A percentile compares a stretch with the other conserved stretches of the same genome.
Conservation (phyloP, 305 asterid species). For the Rubia balearica region DNA sequence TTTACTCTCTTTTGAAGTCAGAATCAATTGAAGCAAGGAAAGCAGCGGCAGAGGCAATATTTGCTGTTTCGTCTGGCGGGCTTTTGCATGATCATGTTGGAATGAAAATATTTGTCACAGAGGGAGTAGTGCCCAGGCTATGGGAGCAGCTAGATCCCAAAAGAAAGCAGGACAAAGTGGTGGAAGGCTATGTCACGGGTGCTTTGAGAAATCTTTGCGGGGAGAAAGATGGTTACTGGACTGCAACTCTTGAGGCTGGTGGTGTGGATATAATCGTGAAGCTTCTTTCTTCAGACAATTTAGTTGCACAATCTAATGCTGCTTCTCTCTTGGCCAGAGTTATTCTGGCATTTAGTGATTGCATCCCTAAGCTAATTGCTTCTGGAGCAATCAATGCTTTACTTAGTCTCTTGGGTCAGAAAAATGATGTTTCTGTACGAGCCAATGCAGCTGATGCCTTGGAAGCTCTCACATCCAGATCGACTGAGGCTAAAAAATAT, state of each 20-base stretch:
- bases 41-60: conserved; percentile 84
- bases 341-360: conserved; percentile 47
- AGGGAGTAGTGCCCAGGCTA: conserved; percentile 71
- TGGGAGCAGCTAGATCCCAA: conserved; percentile 67
- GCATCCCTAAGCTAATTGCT: conserved; percentile 56
- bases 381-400: conserved; percentile 63
- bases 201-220: conserved; percentile 88
- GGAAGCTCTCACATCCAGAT: conserved; percentile 60
- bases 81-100: conserved; percentile 79
- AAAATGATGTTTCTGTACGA: conserved; percentile 62
- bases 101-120: conserved; percentile 71
- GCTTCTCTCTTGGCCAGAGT: conserved; percentile 81
- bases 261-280: conserved; percentile 68
- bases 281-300: conserved; percentile 64
- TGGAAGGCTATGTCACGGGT: conserved; percentile 71
- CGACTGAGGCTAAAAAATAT: conserved; percentile 49
- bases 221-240: conserved; percentile 73
- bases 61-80: conserved; percentile 62
- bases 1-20: conserved; percentile 68
- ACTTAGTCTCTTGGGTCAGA: conserved; percentile 50
- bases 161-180: conserved; percentile 58
- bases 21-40: conserved; percentile 62
- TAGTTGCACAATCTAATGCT: conserved; percentile 65
- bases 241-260: conserved; percentile 66
- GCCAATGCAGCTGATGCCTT: conserved; percentile 90